Conservation (phyloP, 2,329 filamentous ascomycete genomes). For the Xylaria sp. region DNA sequence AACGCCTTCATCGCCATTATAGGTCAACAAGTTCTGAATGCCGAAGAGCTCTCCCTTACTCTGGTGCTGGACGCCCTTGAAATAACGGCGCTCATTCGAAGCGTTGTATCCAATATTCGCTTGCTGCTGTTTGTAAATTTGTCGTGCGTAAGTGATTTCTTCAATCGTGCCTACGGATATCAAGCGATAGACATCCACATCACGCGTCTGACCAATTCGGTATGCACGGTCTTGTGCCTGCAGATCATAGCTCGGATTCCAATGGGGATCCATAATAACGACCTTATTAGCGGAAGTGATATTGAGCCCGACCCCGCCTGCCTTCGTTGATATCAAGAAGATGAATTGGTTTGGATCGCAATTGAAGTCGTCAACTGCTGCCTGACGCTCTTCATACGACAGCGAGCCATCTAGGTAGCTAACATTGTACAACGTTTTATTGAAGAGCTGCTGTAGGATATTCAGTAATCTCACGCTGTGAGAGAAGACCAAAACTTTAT, state of each 20-base stretch:
- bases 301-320: slow-evolving; percentile 92
- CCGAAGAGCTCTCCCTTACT: slow-evolving; percentile 96
- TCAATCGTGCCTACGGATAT: slow-evolving; percentile 93
- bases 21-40: slow-evolving; percentile 85
- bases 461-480: slow-evolving; percentile 87
- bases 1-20: slow-evolving; percentile 80
- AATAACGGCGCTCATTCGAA: slow-evolving; percentile 91
- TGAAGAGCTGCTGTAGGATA: slow-evolving; percentile 86
- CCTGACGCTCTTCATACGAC: slow-evolving; percentile 82
- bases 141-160: slow-evolving; percentile 94
- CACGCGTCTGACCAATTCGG: slow-evolving; percentile 89
- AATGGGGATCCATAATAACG: slow-evolving; percentile 95
- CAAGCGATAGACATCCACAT: slow-evolving; percentile 95
- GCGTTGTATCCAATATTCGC: slow-evolving; percentile 97
- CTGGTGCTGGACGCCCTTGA: slow-evolving; percentile 90
- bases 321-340: slow-evolving; percentile 93
- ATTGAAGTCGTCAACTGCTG: slow-evolving; percentile 90
- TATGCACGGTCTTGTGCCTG: slow-evolving; percentile 98
- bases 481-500: slow-evolving; percentile 96
- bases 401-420: slow-evolving; percentile 90
- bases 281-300: slow-evolving; percentile 99
- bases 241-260: slow-evolving; percentile 94
- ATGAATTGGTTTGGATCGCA: slow-evolving; percentile 87
- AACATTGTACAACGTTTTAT: slow-evolving; percentile 87
- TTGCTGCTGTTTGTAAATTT: slow-evolving; percentile 99